Evolutionary conservation across 2,329 filamentous ascomycete genomes (phyloP), one percentile per base, ranked within the genome.

Genomic region (Calonectria henricotiae): DNA sequence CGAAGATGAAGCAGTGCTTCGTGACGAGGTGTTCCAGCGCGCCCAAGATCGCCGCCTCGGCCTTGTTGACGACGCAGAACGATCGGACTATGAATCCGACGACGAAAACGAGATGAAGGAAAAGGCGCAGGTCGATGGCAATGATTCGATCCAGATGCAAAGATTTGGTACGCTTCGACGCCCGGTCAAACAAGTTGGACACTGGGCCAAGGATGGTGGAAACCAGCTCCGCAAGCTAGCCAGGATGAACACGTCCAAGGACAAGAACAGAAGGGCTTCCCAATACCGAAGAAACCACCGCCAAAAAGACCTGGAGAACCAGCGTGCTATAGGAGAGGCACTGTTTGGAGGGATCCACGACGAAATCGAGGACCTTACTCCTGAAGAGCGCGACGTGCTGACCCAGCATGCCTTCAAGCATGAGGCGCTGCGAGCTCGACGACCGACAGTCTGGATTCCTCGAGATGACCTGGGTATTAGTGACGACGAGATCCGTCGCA

Each of bases 371-470:
- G 96, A 99, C 79, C 86, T 99, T 60, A 96, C 94, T 1, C 94
- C 95, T 0, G 94, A 96, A 20, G 94, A 98, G 80, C 89, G 96
- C 76, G 95, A 98, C 79, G 87, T 91, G 68, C 89, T 98, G 44
- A 93, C 96, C 13, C 92, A 92, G 65, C 92, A 95, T 77, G 95
- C 96, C 0, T 99, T 99, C 82, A 92, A 95, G 83, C 96, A 99
- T 79, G 92, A 91, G 39, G 96, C 96, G 0, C 86, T 98, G 43
- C 91, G 96, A 9, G 94, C 95, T 1, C 90, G 93, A 63, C 89
- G 95, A 64, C 96, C 96, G 0, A 94, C 94, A 0, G 91, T 99
- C 30, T 99, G 96, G 96, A 94, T 99, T 51, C 96, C 96, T 0
- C 90, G 92, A 12, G 96, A 99, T 79, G 93, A 96, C 74, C 83